A percentile compares a stretch with the other conserved stretches of the same genome.
Evolutionary conservation across 1,284 basidiomycete species (phyloP).

Genomic region (Hymenochaete sp.): DNA sequence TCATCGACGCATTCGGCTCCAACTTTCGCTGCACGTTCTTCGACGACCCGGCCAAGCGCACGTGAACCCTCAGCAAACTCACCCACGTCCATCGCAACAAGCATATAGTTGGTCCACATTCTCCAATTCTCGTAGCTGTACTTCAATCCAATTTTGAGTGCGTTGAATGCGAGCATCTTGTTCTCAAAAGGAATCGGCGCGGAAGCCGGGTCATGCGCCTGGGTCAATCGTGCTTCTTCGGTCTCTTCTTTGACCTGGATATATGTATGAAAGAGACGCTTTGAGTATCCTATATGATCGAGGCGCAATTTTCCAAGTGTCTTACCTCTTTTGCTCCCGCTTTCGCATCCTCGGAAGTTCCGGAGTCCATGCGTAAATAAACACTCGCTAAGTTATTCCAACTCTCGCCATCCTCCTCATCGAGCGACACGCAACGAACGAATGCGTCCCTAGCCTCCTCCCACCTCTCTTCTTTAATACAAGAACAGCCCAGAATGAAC

Average conservation of each 20-base stretch:
- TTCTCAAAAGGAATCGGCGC: conserved; percentile 49
- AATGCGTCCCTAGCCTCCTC: conserved; percentile 79
- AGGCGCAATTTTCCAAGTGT: background rate
- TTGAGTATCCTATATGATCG: background rate
- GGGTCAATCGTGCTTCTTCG: too few species aligned
- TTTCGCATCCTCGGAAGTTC: conserved; percentile 10
- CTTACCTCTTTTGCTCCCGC: conserved; percentile 20
- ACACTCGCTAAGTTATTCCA: conserved; percentile 98
- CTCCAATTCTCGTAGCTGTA: conserved; percentile 89
- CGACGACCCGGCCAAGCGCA: conserved; percentile 76
- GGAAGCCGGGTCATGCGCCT: conserved; percentile 13
- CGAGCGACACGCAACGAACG: conserved; percentile 77
- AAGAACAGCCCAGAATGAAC: conserved; percentile 94
- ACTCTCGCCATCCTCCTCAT: conserved; percentile 95
- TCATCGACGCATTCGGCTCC: conserved; percentile 65
- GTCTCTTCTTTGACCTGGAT: too few species aligned
- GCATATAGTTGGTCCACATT: conserved; percentile 98
- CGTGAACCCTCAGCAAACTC: conserved; percentile 84
- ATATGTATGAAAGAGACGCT: background rate
- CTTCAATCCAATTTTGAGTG: conserved; percentile 83
- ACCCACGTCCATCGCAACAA: conserved; percentile 89
- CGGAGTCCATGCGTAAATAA: conserved; percentile 73
- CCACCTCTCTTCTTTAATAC: conserved; percentile 77
- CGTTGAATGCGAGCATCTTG: conserved; percentile 89
- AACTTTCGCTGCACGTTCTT: conserved; percentile 63